Percentiles rank a stretch among this genome's conserved stretches.
These are phyloP conservation scores for Clavispora carvajalis DNA, from an alignment of 805 yeast genomes.

Conservation along the genomic window DNA sequence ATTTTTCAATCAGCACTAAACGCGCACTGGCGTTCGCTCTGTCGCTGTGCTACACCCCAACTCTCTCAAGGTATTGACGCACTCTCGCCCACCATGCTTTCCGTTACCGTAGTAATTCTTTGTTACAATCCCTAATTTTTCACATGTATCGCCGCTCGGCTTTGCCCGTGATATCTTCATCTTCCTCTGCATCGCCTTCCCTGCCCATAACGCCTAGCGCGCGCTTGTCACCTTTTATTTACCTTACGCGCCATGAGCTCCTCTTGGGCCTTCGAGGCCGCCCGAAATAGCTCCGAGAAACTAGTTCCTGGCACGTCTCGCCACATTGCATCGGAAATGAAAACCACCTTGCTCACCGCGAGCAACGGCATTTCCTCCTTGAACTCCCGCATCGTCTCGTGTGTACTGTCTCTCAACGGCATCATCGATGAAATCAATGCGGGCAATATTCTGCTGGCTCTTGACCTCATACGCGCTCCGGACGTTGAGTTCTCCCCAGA, in stretches of 20 bases:
- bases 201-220: no score
- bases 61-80: no score
- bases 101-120: no score
- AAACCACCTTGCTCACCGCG: conserved; percentile 24
- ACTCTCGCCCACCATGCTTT: no score
- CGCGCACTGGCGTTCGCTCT: no score
- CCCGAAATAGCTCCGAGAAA: conserved; percentile 19
- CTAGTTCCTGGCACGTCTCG: conserved; percentile 48
- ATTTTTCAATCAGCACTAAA: no score
- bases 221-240: background rate
- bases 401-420: conserved; percentile 6
- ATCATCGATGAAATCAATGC: conserved; percentile 16
- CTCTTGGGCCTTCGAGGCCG: conserved; percentile 32
- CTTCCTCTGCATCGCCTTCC: no score
- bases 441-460: conserved; percentile 18
- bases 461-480: background rate
- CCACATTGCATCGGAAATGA: conserved; percentile 43
- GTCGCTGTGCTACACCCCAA: no score
- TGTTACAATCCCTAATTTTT: no score
- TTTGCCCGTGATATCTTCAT: no score
- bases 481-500: background rate
- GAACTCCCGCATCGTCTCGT: conserved; percentile 4
- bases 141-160: no score
- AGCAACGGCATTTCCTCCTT: conserved; percentile 31
- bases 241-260: conserved; percentile 12